These are phyloP conservation scores for Bisporella sp. DNA, from an alignment of 2,329 filamentous ascomycete species.

Conservation along the genomic window DNA sequence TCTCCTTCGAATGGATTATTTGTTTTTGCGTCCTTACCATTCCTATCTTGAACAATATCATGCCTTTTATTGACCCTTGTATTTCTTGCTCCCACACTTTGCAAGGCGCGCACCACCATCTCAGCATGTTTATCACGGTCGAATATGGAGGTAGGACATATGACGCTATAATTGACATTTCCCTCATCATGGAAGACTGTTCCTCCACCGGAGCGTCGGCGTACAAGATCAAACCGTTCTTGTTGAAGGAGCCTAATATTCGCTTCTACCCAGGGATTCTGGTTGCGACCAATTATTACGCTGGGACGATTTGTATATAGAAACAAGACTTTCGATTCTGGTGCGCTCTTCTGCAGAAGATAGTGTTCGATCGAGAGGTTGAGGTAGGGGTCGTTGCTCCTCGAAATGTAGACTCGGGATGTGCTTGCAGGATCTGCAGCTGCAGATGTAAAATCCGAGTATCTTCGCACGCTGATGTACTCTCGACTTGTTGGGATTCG, in stretches of 20 bases:
- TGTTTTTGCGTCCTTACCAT: constrained; percentile 27
- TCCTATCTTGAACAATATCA: constrained; percentile 73
- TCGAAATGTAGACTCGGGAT: constrained; percentile 65
- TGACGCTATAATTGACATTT: constrained; percentile 93
- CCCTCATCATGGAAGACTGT: constrained; percentile 90
- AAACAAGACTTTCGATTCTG: constrained; percentile 71
- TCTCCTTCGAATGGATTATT: constrained; percentile 7
- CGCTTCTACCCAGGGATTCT: constrained; percentile 94
- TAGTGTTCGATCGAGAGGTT: constrained; percentile 95
- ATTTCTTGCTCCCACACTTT: constrained; percentile 46
- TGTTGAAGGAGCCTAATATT: constrained; percentile 57
- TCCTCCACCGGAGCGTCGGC: constrained; percentile 81
- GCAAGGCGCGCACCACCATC: constrained; percentile 85
- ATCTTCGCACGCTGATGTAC: constrained; percentile 3
- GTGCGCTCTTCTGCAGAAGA: constrained; percentile 67
- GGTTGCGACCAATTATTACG: constrained; percentile 89
- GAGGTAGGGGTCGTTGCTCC: constrained; percentile 66
- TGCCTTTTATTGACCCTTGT: constrained; percentile 82
- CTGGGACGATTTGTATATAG: constrained; percentile 84
- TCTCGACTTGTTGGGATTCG: neutral
- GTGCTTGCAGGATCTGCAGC: constrained; percentile 34
- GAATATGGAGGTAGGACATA: constrained; percentile 69
- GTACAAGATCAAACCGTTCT: constrained; percentile 50
- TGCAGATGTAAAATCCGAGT: constrained; percentile 12
- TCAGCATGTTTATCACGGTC: constrained; percentile 81